A percentile compares a stretch with the other conserved stretches of the same genome.
phyloP scores from a whole-genome alignment of 192 early-diverging fungal genomes.

The Coemansia aciculifera region DNA sequence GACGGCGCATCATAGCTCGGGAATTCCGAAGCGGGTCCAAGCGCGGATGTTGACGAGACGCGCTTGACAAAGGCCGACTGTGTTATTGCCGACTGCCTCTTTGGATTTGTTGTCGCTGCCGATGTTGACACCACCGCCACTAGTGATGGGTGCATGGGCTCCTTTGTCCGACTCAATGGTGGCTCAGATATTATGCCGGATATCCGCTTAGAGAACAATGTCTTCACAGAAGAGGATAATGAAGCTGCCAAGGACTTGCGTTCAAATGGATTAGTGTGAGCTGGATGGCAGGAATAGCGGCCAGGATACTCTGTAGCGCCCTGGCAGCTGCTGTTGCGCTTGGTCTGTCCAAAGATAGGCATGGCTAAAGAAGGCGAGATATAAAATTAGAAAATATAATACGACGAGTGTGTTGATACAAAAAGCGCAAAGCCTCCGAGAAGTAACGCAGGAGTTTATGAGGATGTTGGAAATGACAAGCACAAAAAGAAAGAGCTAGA shows the following conservation, averaged over 20 bases:
- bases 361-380: conserved; percentile 12
- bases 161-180: conserved; percentile 6
- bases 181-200: conserved; percentile 11
- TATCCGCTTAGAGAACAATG: conserved; percentile 32
- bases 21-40: background rate
- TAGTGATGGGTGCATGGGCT: background rate
- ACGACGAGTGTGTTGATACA: background rate
- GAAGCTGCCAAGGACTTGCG: conserved; percentile 25
- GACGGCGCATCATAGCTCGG: background rate
- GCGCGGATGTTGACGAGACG: background rate
- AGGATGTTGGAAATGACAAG: background rate
- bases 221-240: conserved; percentile 39
- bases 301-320: background rate
- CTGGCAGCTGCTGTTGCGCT: conserved; percentile 18
- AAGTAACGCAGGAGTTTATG: background rate
- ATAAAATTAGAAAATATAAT: background rate
- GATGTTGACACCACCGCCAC: background rate
- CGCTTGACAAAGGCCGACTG: conserved; percentile 7
- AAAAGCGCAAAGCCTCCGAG: background rate
- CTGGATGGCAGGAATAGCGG: conserved; percentile 7
- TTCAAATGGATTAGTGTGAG: conserved; percentile 14
- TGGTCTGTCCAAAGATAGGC: conserved; percentile 28
- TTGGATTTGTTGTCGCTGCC: conserved; percentile 4
- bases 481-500: background rate
- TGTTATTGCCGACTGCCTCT: conserved; percentile 15